These are phyloP conservation scores for Paramecium caudatum DNA, from an alignment of 73 alveolate genomes.

Conservation along the genomic window DNA sequence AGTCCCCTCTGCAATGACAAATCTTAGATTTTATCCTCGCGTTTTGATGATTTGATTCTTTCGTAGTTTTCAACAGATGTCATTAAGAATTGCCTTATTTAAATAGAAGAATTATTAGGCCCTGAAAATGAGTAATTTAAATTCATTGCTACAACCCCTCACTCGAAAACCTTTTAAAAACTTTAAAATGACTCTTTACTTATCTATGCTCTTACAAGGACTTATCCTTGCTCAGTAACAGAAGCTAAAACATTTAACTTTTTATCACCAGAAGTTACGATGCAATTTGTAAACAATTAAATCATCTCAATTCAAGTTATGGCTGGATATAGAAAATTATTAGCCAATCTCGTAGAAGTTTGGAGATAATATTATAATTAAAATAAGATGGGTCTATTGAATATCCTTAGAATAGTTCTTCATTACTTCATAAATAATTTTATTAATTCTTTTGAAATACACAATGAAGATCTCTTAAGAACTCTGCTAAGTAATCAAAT, in stretches of 20 bases:
- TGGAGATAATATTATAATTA: background rate
- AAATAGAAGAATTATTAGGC: background rate
- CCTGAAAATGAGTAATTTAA: background rate
- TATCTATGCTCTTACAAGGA: background rate
- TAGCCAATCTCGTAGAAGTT: background rate
- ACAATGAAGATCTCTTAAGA: background rate
- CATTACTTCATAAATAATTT: background rate
- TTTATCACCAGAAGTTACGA: background rate
- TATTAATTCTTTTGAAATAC: background rate
- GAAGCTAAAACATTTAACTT: background rate
- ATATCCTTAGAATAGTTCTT: background rate
- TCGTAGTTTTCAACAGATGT: background rate
- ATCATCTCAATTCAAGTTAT: background rate
- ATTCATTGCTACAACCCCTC: background rate
- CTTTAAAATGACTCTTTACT: background rate
- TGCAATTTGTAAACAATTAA: background rate
- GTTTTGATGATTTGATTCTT: background rate
- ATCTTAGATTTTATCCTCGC: background rate
- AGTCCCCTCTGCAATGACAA: background rate
- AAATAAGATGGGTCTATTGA: background rate
- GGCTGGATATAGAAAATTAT: background rate
- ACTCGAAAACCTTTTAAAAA: background rate
- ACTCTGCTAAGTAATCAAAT: background rate
- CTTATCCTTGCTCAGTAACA: background rate
- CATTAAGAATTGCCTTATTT: background rate